Evolutionary conservation across 352 stramenopile genomes (phyloP), one percentile per base, ranked within the genome.

Genomic region (Globisporangium takayamanum): DNA sequence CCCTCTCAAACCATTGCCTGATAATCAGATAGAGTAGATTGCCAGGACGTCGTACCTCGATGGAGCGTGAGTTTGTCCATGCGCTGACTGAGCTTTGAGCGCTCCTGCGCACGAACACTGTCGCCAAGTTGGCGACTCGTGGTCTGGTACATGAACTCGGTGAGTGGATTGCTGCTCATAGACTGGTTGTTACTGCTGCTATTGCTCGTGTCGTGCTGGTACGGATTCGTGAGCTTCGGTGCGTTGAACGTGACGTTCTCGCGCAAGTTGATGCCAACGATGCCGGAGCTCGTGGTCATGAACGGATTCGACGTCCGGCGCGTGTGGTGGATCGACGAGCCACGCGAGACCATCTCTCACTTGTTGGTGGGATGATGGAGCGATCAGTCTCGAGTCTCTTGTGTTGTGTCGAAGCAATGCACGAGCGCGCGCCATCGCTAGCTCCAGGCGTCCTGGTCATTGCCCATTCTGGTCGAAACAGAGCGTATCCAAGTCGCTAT

Each of bases 251-350:
- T 66, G 39, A 84, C 74, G 5, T 80, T 80, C 64, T 93, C 79
- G 16, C 74, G 51, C 15, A 93, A 54, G 59, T 91, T 84, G 61
- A 91, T 93, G 33, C 83, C 83, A 7, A 93, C 76, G 55, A 89
- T 88, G n/a, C 77, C 77, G 12, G 80, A 91, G 66, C 78, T 90
- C 47, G 83, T 92, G n/a, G 80, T 87, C 74, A 92, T 90, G 67
- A 92, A 93, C 66, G 80, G 80, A 50, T 89, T 93, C 37, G 77
- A 74, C 49, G 77, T 87, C 16, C 76, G 76, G 10, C 80, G 77
- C 20, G 66, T 78, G 67, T 93, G 75, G 62, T 89, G 80, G 62
- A 93, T 74, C 12, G 75, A 78, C 14, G 83, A 88, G 26, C 83
- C 83, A 58, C 83, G 73, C 1, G 80, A 93, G 20, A 91, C 74